Base-by-base conservation (phyloP, 108 stramenopile genomes). In the Cyclotella choctawhatcheeana region DNA sequence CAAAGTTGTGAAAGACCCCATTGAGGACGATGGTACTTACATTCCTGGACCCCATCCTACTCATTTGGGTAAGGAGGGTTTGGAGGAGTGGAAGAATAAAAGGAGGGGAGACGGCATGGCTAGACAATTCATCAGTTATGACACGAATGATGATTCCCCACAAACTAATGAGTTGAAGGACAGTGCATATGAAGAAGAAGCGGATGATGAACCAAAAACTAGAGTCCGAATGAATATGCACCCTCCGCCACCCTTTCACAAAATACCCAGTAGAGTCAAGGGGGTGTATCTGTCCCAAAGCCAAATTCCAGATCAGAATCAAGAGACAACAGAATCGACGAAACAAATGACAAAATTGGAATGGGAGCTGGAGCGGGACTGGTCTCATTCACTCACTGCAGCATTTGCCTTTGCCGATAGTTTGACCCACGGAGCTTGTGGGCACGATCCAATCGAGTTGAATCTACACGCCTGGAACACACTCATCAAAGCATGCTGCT, bases 331-430 rank as follows among this genome's bases (percentile, higher is more conserved):
- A 56, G 51, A 58, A 51, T 37, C 45, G 48, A 58, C 29, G 43
- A 81, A 77, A 77, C 53, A 59, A 60, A 83, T 56, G 77, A 71
- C 89, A 25, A 92, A 92, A 50, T 60, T 84, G 35, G 88, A 89
- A 30, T 82, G 84, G 44, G 89, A 93, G 44, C 61, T 71, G n/a
- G 87, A 88, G 54, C 78, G 84, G 50, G 84, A 90, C 47, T 93
- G 85, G 84, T 88, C 87, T 17, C 58, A 81, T 14, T 74, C 88
- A 2, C 82, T 93, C 33, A 88, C 88, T 16, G 85, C 89, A 5
- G 93, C 93, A 10, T 88, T 94, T 82, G 84, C 93, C 25, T 94
- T 94, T 81, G 89, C 89, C 13, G 93, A 92, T 48, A 88, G 86
- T 29, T 65, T 94, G 45, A 85, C 86, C 24, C 93, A 94, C 43